phyloP scores from a whole-genome alignment of 2,329 filamentous ascomycete genomes.

The Aspergillus sp. region DNA sequence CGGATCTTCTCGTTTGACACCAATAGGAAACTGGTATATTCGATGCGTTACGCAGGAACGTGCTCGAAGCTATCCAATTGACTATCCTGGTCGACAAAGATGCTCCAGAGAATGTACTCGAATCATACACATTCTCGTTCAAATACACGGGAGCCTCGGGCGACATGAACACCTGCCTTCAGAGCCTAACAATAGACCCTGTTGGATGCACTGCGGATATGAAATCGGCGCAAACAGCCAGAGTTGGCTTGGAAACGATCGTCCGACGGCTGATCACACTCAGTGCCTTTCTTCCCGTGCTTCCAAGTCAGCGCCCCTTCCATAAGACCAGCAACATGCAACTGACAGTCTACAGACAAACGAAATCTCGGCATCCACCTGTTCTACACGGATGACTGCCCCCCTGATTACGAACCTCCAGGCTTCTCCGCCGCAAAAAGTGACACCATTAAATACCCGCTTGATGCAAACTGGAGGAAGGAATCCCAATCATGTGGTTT shows the following conservation, averaged over 20 bases:
- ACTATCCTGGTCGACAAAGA: slow-evolving; percentile 43
- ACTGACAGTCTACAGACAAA: slow-evolving; percentile 23
- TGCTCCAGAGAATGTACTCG: slow-evolving; percentile 40
- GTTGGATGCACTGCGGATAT: slow-evolving; percentile 30
- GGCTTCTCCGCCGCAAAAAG: slow-evolving; percentile 35
- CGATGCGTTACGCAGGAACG: slow-evolving; percentile 41
- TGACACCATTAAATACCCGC: slow-evolving; percentile 34
- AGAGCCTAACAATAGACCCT: slow-evolving; percentile 26
- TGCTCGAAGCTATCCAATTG: slow-evolving; percentile 46
- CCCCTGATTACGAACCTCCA: slow-evolving; percentile 38
- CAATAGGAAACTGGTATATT: slow-evolving; percentile 49
- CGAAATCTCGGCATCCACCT: slow-evolving; percentile 45
- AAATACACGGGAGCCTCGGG: slow-evolving; percentile 36
- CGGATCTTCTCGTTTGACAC: slow-evolving; percentile 20
- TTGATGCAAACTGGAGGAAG: slow-evolving; percentile 37
- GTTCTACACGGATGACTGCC: slow-evolving; percentile 43
- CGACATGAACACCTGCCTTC: slow-evolving; percentile 28
- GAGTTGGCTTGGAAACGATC: slow-evolving; percentile 41
- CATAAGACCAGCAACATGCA: background rate
- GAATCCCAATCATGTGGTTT: slow-evolving; percentile 29
- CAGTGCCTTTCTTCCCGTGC: slow-evolving; percentile 36
- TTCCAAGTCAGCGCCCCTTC: slow-evolving; percentile 38
- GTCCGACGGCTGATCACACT: slow-evolving; percentile 41
- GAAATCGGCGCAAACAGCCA: slow-evolving; percentile 39
- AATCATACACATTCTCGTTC: slow-evolving; percentile 51